Conservation (phyloP, 2,329 filamentous ascomycete genomes). For the Diaporthe sp. region DNA sequence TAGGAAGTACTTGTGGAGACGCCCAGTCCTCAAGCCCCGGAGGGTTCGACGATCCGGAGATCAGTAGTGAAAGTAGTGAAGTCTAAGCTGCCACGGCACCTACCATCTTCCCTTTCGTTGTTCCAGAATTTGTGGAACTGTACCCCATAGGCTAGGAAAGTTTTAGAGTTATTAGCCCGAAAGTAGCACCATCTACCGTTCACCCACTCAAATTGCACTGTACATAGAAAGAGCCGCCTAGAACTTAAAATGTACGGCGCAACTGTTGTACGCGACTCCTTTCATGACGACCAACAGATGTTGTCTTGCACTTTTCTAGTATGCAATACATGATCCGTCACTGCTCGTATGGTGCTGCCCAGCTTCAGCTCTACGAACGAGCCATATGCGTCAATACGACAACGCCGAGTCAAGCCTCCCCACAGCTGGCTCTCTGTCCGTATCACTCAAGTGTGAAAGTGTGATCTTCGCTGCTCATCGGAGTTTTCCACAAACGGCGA, state of each 20-base stretch:
- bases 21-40: slow-evolving; percentile 16
- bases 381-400: neutral
- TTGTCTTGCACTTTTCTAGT: neutral
- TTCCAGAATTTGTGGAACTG: slow-evolving; percentile 25
- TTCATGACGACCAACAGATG: neutral
- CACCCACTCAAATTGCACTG: neutral
- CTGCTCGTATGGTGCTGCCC: neutral
- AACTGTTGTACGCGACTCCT: neutral
- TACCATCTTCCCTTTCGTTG: neutral
- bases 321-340: neutral
- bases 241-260: neutral
- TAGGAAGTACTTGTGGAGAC: slow-evolving; percentile 1
- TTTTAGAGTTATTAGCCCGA: slow-evolving; percentile 32
- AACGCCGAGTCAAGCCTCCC: slow-evolving; percentile 22
- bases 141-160: slow-evolving; percentile 12
- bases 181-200: slow-evolving; percentile 7
- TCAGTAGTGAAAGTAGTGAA: slow-evolving; percentile 1
- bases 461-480: neutral
- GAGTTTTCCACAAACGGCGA: neutral
- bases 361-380: neutral
- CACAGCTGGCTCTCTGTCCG: neutral
- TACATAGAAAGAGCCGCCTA: neutral
- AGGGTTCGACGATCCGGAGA: slow-evolving; percentile 24
- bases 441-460: neutral
- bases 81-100: slow-evolving; percentile 5